A percentile compares a stretch with the other conserved stretches of the same genome.
Evolutionary conservation across 768 basidiomycete genomes (phyloP).

Genomic region (Suillus spraguei): DNA sequence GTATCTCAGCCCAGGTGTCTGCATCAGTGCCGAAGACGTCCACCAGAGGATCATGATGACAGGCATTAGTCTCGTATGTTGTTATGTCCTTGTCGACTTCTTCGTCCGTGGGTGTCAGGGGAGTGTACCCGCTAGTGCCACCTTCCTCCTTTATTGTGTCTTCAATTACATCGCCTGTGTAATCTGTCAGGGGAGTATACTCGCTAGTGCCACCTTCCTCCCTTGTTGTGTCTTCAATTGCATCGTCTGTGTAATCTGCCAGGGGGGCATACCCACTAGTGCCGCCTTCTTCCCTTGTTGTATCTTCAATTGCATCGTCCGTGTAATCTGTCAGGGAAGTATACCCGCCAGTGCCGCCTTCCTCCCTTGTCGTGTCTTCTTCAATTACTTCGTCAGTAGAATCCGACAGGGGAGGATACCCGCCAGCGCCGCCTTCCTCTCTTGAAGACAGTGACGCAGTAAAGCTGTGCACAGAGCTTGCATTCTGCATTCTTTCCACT

Average conservation of each 20-base stretch:
- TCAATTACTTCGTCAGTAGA: conserved; percentile 30
- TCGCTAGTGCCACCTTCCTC: conserved; percentile 31
- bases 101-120: conserved; percentile 31
- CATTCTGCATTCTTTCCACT: conserved; percentile 49
- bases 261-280: conserved; percentile 31
- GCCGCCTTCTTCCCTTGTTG: conserved; percentile 30
- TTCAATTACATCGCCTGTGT: conserved; percentile 29
- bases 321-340: conserved; percentile 31
- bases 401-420: conserved; percentile 34
- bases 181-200: conserved; percentile 35
- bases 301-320: conserved; percentile 32
- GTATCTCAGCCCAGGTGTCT: conserved; percentile 63
- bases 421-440: conserved; percentile 30
- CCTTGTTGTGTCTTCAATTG: conserved; percentile 32
- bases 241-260: conserved; percentile 30
- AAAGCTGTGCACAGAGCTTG: conserved; percentile 36
- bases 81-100: conserved; percentile 40
- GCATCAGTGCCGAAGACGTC: conserved; percentile 71
- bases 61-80: conserved; percentile 38
- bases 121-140: conserved; percentile 25
- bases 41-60: conserved; percentile 50
- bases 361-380: conserved; percentile 29
- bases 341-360: conserved; percentile 26
- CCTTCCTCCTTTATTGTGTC: conserved; percentile 24
- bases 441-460: conserved; percentile 13